Base-by-base conservation (phyloP, 148 eudicot genomes). In the Rhododendron ovatum region DNA sequence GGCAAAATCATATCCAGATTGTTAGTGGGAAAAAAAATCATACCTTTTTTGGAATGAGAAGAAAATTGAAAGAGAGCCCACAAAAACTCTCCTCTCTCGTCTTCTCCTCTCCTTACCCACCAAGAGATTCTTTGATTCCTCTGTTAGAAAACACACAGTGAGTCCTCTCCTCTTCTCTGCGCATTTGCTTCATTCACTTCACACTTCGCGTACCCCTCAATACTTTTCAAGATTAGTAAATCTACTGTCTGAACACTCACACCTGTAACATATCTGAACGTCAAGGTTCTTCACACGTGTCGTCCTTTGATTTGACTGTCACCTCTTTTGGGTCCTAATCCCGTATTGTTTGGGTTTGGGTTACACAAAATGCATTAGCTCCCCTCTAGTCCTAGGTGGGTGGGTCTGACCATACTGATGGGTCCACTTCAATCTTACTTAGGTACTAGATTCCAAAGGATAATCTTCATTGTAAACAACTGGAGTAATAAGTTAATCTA, bases 61-160 rank as follows among this genome's bases (percentile, higher is more conserved):
- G 82, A 86, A 82, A 86, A 82, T 74, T 33, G 28, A 82, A 76
- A 41, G 13, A 28, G 75, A 83, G 13, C 82, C 82, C 85, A 83
- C 18, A 69, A 73, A 71, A 69, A 84, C 57, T 35, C 81, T 3
- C 83, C 78, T 51, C 73, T n/a, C 73, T n/a, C n/a, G 35, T 51
- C 84, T 80, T 45, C 84, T 33, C 30, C 30, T 13, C 76, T 71
- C 75, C 18, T 30, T 5, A 73, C 43, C 85, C 78, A 47, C 85
- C 85, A 82, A 84, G n/a, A 79, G 86, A 84, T 87, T 80, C 88
- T 59, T 86, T 82, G 88, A 82, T 86, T 82, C 81, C 63, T 41
- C 71, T 14, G 85, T 82, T 28, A 50, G 81, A 4, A 86, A 81
- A 63, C 74, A 17, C 78, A 74, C 43, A 37, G 11, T 9, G 45